Evolutionary conservation across 208 protist species (phyloP), one percentile per base, ranked within the genome.

Genomic region (Leptomonas seymouri): DNA sequence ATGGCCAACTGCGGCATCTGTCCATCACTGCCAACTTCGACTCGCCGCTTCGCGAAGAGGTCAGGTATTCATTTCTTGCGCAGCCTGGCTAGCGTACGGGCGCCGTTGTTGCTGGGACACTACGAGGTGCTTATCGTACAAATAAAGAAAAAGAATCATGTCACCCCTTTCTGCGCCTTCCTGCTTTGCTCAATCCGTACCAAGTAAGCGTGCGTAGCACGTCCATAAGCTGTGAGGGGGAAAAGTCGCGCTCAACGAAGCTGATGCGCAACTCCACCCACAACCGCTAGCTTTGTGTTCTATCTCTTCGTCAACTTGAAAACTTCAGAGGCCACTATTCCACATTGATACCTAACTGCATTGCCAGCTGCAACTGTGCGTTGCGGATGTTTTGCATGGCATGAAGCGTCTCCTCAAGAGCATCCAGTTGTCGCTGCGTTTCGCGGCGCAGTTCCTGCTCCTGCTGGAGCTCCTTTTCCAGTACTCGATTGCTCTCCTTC

Each of bases 401-500:
- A 28, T 67, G 31, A 16, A 87, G 31, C 9, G 28, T 41, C 50
- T 72, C 70, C 16, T 66, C 56, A 16, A 80, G 5, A 41, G 36
- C 21, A 15, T 83, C 82, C 8, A 87, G 66, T 21, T 75, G 59
- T 7, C 70, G 64, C 54, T 76, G 55, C 28, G 67, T 77, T 15
- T 61, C 66, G 18, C 68, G 67, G 4, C 74, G 76, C 48, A 67
- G 60, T 42, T 83, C 67, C 58, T 84, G 65, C 55, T 74, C 67
- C 18, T 84, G 81, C 45, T 68, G 69, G 21, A 94, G 61, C 58
- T 90, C 86, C 30, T 63, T 77, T 57, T 92, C 86, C 46, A 94
- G 74, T 18, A 86, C 79, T 12, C 81, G 74, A 59, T 92, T 90
- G 65, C 80, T 89, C 69, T 92, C 84, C 56, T 87, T 81, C 67